phyloP scores from a whole-genome alignment of 139 green algal genomes.

The Protoeuglena noctilucae region DNA sequence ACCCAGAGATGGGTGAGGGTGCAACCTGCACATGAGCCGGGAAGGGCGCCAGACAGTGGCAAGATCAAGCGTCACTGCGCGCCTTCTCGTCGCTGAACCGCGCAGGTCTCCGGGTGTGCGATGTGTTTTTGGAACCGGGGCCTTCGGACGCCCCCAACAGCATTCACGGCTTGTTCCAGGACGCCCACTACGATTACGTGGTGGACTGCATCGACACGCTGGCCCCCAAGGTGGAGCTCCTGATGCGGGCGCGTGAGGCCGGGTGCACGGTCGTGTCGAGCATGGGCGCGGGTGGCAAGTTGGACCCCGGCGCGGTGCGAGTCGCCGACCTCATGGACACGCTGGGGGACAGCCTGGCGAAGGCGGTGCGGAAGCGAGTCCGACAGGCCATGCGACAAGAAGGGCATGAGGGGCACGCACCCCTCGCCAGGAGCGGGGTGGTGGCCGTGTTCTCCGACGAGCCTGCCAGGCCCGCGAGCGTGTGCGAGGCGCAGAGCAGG shows the following conservation, averaged over 20 bases:
- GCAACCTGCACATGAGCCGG: too few species aligned
- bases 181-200: constrained; percentile 27
- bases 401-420: neutral
- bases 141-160: too few species aligned
- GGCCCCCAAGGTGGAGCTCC: constrained; percentile 21
- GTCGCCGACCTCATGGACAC: constrained; percentile 22
- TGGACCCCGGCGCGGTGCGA: constrained; percentile 20
- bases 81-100: too few species aligned
- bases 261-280: constrained; percentile 10
- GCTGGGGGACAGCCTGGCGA: constrained; percentile 26
- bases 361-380: too few species aligned
- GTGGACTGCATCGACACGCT: constrained; percentile 31
- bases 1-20: constrained; percentile 21
- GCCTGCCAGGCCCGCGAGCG: constrained; percentile 1
- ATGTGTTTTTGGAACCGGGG: too few species aligned
- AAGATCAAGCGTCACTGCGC: too few species aligned
- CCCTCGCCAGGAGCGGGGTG: constrained; percentile 3
- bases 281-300: constrained; percentile 20
- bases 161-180: too few species aligned
- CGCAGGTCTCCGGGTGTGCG: too few species aligned
- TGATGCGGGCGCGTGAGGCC: constrained; percentile 4
- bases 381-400: too few species aligned
- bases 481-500: constrained; percentile 1
- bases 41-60: too few species aligned
- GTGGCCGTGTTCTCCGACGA: constrained; percentile 10